Evolutionary conservation across 2,329 filamentous ascomycete genomes (phyloP).

Genomic region (Xylariaceae sp.): DNA sequence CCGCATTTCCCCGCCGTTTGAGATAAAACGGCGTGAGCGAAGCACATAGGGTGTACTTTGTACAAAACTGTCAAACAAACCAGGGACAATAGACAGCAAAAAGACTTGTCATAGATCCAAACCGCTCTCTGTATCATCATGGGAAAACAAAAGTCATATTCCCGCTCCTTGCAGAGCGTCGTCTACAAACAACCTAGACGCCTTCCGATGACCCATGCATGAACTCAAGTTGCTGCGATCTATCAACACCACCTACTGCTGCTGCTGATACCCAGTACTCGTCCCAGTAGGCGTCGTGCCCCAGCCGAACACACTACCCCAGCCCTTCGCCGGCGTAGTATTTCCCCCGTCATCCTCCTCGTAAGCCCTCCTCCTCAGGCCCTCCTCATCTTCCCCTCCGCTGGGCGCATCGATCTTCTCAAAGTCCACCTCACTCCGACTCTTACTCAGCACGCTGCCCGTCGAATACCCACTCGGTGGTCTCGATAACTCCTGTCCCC

Average conservation of each 20-base stretch:
- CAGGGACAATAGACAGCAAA: conserved; percentile 6
- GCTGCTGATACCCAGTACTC: conserved; percentile 26
- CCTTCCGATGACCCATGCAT: conserved; percentile 12
- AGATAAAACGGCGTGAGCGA: no score
- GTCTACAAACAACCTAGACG: conserved; percentile 14
- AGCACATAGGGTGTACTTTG: no score
- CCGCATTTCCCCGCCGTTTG: no score
- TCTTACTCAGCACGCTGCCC: conserved; percentile 67
- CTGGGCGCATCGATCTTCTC: conserved; percentile 82
- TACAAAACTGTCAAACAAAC: no score
- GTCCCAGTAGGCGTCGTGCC: conserved; percentile 21
- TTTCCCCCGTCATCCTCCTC: conserved; percentile 5
- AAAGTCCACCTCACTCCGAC: conserved; percentile 83
- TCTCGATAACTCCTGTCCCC: conserved; percentile 38
- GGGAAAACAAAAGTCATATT: conserved; percentile 4
- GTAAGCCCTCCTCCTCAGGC: conserved; percentile 30
- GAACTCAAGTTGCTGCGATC: background rate
- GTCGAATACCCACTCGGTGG: conserved; percentile 47
- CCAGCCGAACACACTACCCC: conserved; percentile 30
- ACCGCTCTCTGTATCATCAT: conserved; percentile 9
- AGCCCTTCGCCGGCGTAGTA: conserved; percentile 5
- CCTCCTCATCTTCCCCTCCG: conserved; percentile 52
- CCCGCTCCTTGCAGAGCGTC: conserved; percentile 13
- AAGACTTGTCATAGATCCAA: no score
- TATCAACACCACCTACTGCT: no score